Evolutionary conservation across 2,329 filamentous ascomycete species (phyloP).

Genomic region (Neopestalotiopsis sp.): DNA sequence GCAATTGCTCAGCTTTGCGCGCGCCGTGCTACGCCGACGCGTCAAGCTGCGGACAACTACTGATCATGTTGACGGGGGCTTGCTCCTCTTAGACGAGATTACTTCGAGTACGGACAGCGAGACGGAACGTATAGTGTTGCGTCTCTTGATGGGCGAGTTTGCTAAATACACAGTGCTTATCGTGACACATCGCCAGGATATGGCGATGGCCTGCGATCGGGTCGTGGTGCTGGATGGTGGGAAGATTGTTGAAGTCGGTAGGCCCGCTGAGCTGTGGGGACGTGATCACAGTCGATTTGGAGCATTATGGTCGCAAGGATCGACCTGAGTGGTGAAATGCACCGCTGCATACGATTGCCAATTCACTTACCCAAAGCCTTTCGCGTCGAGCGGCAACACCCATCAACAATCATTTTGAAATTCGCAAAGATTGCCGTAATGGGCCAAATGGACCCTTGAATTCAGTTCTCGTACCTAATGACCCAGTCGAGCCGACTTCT

Average conservation of each 20-base stretch:
- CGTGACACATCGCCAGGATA: background rate
- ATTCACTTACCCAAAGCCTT: too few species aligned
- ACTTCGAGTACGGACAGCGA: slow-evolving; percentile 18
- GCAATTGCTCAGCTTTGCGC: slow-evolving; percentile 67
- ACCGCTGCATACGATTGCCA: too few species aligned
- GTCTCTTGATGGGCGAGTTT: background rate
- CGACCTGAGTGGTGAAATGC: background rate
- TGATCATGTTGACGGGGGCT: background rate
- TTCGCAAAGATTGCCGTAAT: too few species aligned
- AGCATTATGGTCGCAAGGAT: background rate
- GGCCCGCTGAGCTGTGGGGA: background rate
- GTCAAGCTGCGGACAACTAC: background rate
- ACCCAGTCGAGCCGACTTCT: too few species aligned
- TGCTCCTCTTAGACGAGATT: slow-evolving; percentile 20
- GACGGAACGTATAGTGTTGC: slow-evolving; percentile 11
- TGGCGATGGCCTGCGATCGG: background rate
- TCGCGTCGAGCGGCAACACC: too few species aligned
- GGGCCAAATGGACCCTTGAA: too few species aligned
- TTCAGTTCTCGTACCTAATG: too few species aligned
- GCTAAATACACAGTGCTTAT: background rate
- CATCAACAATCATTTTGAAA: too few species aligned
- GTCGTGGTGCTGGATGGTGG: slow-evolving; percentile 2
- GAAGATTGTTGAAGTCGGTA: background rate
- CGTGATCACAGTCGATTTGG: background rate
- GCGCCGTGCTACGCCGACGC: slow-evolving; percentile 56